These are phyloP conservation scores for Epichloe sibirici DNA, from an alignment of 2,329 filamentous ascomycete genomes.

Conservation along the genomic window DNA sequence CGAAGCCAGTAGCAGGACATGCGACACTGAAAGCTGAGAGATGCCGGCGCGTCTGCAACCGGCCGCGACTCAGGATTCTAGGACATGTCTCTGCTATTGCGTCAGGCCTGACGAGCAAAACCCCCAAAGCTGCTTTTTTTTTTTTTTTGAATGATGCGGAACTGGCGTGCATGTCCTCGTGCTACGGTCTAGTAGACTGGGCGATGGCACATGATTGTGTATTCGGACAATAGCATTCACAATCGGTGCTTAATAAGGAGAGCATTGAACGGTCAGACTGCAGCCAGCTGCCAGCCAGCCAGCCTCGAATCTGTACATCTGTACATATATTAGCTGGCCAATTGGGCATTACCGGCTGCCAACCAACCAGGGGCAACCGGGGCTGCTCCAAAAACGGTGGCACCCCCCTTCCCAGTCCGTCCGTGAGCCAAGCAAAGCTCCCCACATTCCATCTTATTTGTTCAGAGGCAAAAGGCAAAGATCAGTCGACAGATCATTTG, in stretches of 20 bases:
- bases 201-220: background rate
- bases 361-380: background rate
- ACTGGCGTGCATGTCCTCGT: no score
- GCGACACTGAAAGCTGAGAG: background rate
- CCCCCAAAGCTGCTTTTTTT: no score
- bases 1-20: background rate
- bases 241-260: no score
- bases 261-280: no score
- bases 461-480: background rate
- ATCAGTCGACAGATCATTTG: no score
- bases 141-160: no score
- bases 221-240: background rate
- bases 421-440: background rate
- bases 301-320: no score
- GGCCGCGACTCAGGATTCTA: background rate
- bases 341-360: background rate
- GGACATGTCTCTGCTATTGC: background rate
- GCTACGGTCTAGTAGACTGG: background rate
- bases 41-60: background rate
- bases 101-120: no score
- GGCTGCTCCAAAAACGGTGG: background rate
- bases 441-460: slow-evolving; percentile 1
- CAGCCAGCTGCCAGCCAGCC: no score
- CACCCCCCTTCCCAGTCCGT: background rate
- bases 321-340: no score